Percentiles rank a stretch among this genome's conserved stretches.
Evolutionary conservation across 352 stramenopile genomes (phyloP).

Genomic region (Phytopythium ostracodes): DNA sequence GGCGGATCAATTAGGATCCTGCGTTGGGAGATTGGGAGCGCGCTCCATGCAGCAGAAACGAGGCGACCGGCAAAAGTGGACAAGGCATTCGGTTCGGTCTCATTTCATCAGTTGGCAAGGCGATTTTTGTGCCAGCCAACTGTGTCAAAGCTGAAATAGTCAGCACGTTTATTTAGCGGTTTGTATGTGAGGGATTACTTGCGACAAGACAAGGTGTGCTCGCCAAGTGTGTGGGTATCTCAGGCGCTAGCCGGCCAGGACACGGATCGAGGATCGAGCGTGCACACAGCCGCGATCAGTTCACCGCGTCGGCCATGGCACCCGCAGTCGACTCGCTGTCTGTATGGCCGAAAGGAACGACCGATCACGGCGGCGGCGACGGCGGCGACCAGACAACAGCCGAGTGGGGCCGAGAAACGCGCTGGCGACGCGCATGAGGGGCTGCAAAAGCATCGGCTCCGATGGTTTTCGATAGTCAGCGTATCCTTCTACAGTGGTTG

Average conservation of each 20-base stretch:
- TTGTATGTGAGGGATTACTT: not conserved
- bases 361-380: not conserved
- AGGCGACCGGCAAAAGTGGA: slow-evolving; percentile 4
- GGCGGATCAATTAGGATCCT: slow-evolving; percentile 8
- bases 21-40: not conserved
- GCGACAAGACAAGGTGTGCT: not conserved
- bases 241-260: not conserved
- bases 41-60: too few relatives aligned
- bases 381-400: not conserved
- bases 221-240: slow-evolving; percentile 3
- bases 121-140: not conserved
- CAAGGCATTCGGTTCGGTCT: not conserved
- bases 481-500: not conserved
- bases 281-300: not conserved
- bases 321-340: not conserved
- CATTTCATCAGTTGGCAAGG: not conserved
- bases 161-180: not conserved
- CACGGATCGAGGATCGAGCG: slow-evolving; percentile 4
- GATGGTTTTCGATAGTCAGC: not conserved
- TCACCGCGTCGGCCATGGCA: too few relatives aligned
- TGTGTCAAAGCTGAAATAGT: not conserved
- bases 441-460: not conserved
- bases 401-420: not conserved
- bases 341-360: not conserved
- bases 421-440: not conserved